Conservation (phyloP, 768 basidiomycete species). For the Suillus occidentalis region DNA sequence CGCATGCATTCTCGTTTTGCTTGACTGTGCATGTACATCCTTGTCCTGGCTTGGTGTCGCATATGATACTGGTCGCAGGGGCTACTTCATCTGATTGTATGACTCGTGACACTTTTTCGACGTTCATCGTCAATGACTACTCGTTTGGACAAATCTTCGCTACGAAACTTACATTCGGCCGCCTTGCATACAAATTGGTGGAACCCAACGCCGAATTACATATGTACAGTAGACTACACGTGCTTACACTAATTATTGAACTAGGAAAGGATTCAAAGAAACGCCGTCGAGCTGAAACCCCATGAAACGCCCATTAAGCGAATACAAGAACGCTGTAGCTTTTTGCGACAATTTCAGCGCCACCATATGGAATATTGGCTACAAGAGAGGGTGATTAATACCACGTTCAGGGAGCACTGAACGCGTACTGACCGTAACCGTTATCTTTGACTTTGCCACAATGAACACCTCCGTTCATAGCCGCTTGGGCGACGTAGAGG, state of each 20-base stretch:
- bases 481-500: constrained; percentile 6
- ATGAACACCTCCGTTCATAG: not conserved
- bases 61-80: not conserved
- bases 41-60: too few species aligned
- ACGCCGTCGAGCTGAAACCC: not conserved
- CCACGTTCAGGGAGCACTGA: not conserved
- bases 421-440: not conserved
- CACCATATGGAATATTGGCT: constrained; percentile 1
- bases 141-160: too few species aligned
- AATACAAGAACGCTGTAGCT: constrained; percentile 2
- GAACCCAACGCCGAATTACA: too few species aligned
- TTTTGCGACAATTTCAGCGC: not conserved
- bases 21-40: not conserved
- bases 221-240: too few species aligned
- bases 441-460: constrained; percentile 7
- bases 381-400: not conserved
- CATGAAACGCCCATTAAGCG: not conserved
- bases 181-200: too few species aligned
- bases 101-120: not conserved
- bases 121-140: too few species aligned
- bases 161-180: too few species aligned
- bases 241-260: too few species aligned
- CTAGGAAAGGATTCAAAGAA: too few species aligned
- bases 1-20: not conserved
- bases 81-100: not conserved